A percentile compares a stretch with the other conserved stretches of the same genome.
Conservation (phyloP, 805 yeast genomes). For the Sugiyamaella marilandica region DNA sequence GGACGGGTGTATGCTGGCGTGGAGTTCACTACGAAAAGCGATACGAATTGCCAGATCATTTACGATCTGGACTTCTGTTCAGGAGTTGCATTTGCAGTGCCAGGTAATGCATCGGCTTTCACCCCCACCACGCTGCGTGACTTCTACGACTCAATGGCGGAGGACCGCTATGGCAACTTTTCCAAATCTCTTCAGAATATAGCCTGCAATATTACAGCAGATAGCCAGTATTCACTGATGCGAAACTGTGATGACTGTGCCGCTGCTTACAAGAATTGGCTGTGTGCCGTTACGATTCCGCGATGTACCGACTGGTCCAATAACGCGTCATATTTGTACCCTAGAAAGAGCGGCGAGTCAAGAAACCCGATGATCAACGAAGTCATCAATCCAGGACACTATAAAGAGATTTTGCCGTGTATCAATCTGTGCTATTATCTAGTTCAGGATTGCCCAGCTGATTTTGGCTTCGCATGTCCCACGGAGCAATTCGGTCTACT, state of each 20-base stretch:
- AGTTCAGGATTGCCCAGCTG: constrained; percentile 79
- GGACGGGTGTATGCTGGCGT: constrained; percentile 60
- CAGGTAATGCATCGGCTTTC: constrained; percentile 42
- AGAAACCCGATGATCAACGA: constrained; percentile 58
- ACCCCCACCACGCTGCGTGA: constrained; percentile 36
- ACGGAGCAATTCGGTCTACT: constrained; percentile 12
- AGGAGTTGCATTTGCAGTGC: constrained; percentile 84
- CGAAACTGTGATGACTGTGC: constrained; percentile 70
- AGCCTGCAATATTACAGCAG: constrained; percentile 62
- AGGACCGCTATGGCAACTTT: constrained; percentile 55
- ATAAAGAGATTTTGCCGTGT: constrained; percentile 85
- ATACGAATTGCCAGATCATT: constrained; percentile 62
- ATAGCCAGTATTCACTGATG: constrained; percentile 68
- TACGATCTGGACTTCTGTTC: constrained; percentile 73
- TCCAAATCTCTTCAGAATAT: constrained; percentile 69
- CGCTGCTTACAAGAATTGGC: constrained; percentile 72
- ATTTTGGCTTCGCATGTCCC: constrained; percentile 75
- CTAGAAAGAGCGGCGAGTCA: constrained; percentile 46
- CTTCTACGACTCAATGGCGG: constrained; percentile 63
- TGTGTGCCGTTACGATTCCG: constrained; percentile 84
- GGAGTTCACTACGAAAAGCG: constrained; percentile 50
- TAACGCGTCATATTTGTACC: constrained; percentile 34
- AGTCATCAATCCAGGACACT: constrained; percentile 51
- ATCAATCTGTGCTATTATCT: constrained; percentile 71
- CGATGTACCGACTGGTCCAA: constrained; percentile 57